phyloP scores from a whole-genome alignment of 495 filamentous ascomycete genomes.

The Cudoniella acicularis region DNA sequence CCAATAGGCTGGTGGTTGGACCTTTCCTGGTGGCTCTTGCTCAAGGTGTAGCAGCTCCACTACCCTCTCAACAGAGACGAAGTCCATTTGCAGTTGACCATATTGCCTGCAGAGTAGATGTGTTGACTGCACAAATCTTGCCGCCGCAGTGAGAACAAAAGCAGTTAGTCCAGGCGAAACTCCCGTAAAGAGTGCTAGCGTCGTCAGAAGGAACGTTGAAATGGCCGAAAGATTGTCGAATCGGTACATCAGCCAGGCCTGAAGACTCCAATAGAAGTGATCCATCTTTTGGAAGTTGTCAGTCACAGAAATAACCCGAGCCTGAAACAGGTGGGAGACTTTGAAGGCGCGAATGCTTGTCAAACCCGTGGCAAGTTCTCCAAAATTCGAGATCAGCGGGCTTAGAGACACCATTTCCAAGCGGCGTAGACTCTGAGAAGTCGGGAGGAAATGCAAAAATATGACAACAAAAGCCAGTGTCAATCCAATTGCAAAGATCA shows the following conservation, averaged over 20 bases:
- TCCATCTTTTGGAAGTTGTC: conserved; percentile 90
- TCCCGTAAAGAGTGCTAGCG: conserved; percentile 64
- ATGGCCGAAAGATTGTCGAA: conserved; percentile 67
- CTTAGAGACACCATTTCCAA: conserved; percentile 82
- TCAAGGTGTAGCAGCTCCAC: conserved; percentile 73
- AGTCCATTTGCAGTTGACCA: conserved; percentile 83
- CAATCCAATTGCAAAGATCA: conserved; percentile 63
- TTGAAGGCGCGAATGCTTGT: conserved; percentile 76
- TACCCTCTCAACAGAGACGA: conserved; percentile 80
- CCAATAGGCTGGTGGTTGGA: conserved; percentile 72
- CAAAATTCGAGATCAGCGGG: conserved; percentile 82
- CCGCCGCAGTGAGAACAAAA: conserved; percentile 65
- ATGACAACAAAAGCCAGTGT: conserved; percentile 60
- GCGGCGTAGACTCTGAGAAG: conserved; percentile 75
- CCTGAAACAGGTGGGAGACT: conserved; percentile 70
- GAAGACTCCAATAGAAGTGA: conserved; percentile 86
- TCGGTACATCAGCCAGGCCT: conserved; percentile 76
- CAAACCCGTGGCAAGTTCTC: conserved; percentile 71
- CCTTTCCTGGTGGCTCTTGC: conserved; percentile 61
- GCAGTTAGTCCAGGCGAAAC: conserved; percentile 71
- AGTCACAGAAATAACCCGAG: conserved; percentile 66
- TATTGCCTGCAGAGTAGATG: conserved; percentile 71
- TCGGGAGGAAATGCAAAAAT: conserved; percentile 71
- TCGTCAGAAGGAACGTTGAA: conserved; percentile 67
- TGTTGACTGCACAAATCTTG: conserved; percentile 62